Evolutionary conservation across 164 flowering plant species (phyloP).

Genomic region (Protea cynaroides): DNA sequence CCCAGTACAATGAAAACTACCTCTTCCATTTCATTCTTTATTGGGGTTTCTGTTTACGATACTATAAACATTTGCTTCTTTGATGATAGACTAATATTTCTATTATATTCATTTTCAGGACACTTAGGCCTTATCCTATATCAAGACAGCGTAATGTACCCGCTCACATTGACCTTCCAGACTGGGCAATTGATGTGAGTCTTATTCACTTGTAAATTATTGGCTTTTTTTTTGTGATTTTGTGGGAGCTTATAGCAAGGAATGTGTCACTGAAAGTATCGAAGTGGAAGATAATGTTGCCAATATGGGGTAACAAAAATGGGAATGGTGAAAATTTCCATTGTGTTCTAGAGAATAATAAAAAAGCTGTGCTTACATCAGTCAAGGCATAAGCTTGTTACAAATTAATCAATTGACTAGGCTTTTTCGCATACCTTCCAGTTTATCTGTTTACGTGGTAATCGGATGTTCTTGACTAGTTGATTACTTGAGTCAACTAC

Average conservation of each 20-base stretch:
- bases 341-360: background rate
- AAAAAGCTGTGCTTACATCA: background rate
- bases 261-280: too few species aligned
- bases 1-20: background rate
- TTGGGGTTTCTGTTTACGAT: too few species aligned
- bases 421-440: too few species aligned
- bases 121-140: slow-evolving; percentile 78
- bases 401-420: too few species aligned
- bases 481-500: too few species aligned
- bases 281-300: too few species aligned
- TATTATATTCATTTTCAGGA: slow-evolving; percentile 31
- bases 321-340: background rate
- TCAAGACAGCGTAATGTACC: slow-evolving; percentile 68
- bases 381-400: too few species aligned
- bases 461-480: too few species aligned
- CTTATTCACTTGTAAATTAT: background rate
- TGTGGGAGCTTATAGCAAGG: background rate
- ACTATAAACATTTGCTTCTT: background rate
- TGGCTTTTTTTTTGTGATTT: slow-evolving; percentile 1
- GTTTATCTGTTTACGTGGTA: too few species aligned
- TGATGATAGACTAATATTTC: background rate
- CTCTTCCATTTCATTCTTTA: background rate
- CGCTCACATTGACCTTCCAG: slow-evolving; percentile 70
- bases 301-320: too few species aligned
- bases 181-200: slow-evolving; percentile 94